Conservation (phyloP, 1,139 yeast species). For the Arxiozyma slooffiae region DNA sequence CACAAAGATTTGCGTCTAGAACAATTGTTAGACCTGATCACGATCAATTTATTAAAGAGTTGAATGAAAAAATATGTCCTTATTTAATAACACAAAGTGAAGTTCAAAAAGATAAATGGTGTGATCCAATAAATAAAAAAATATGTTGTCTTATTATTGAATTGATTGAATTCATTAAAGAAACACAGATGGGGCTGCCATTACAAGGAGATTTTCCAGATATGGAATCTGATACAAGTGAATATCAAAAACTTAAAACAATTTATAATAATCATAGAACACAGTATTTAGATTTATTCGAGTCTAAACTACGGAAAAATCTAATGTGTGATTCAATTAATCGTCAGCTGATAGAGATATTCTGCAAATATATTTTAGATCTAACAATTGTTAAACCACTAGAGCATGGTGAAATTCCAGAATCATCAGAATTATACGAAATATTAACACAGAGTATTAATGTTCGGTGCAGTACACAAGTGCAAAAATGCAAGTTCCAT, state of each 20-base stretch:
- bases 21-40: constrained; percentile 28
- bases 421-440: background rate
- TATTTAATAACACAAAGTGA: background rate
- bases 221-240: constrained; percentile 40
- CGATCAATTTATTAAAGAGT: background rate
- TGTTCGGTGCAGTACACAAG: background rate
- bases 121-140: constrained; percentile 21
- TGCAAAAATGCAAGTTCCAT: background rate
- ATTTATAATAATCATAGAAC: background rate
- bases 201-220: constrained; percentile 74
- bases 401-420: background rate
- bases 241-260: background rate
- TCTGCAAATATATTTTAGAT: constrained; percentile 10
- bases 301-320: background rate
- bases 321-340: background rate
- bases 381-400: constrained; percentile 4
- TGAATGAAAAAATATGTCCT: background rate
- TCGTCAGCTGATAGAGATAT: background rate
- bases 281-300: constrained; percentile 21
- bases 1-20: constrained; percentile 48
- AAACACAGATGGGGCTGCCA: constrained; percentile 28
- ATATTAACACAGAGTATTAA: background rate
- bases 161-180: constrained; percentile 40
- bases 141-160: constrained; percentile 61
- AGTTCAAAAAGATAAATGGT: constrained; percentile 1